Percentiles rank a stretch among this genome's conserved stretches.
Conservation (phyloP, 192 early-diverging fungal species). For the Coemansia sp. region DNA sequence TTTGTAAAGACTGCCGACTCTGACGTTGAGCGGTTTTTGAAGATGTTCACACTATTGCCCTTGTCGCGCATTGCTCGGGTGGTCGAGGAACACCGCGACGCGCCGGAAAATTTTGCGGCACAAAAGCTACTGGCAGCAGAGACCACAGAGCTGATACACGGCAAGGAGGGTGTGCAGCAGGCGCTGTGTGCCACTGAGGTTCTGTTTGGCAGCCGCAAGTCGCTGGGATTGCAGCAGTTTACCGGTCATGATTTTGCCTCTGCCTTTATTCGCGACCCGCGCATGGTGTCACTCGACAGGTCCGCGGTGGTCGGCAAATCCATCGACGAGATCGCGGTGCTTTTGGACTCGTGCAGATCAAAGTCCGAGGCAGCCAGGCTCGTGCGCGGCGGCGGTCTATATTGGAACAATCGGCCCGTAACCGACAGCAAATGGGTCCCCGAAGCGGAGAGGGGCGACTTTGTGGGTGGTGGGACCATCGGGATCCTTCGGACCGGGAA, state of each 20-base stretch:
- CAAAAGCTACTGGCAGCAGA: conserved; percentile 76
- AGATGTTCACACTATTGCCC: conserved; percentile 78
- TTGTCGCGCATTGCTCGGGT: conserved; percentile 56
- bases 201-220: conserved; percentile 63
- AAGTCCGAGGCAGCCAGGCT: conserved; percentile 76
- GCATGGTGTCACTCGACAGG: conserved; percentile 53
- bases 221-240: conserved; percentile 9
- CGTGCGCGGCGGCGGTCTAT: conserved; percentile 74
- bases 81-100: conserved; percentile 59
- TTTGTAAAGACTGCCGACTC: conserved; percentile 81
- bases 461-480: conserved; percentile 61
- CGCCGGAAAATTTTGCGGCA: conserved; percentile 67
- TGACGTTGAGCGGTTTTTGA: conserved; percentile 71
- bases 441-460: conserved; percentile 25
- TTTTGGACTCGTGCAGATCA: conserved; percentile 60
- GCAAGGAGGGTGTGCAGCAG: conserved; percentile 61
- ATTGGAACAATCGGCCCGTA: conserved; percentile 50
- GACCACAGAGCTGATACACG: conserved; percentile 87
- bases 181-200: conserved; percentile 71
- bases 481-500: conserved; percentile 76
- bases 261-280: conserved; percentile 68
- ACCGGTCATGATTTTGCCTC: conserved; percentile 55
- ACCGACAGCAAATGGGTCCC: conserved; percentile 34
- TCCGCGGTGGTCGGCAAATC: conserved; percentile 47
- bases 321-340: conserved; percentile 59